These are phyloP conservation scores for Mollisia scopiformis DNA, from an alignment of 2,329 filamentous ascomycete genomes.

Conservation along the genomic window DNA sequence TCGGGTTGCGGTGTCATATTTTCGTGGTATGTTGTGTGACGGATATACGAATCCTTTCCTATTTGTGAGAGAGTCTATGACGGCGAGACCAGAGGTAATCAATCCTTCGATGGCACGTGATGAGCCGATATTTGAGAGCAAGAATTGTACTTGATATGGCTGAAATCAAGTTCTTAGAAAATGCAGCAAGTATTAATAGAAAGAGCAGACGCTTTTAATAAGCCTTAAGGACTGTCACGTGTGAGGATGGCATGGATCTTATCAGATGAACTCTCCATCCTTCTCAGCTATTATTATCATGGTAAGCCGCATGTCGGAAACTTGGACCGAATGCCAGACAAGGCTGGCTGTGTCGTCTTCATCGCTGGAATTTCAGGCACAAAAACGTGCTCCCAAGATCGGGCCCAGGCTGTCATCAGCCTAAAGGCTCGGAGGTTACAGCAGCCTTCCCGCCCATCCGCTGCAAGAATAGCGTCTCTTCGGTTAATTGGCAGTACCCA, in stretches of 20 bases:
- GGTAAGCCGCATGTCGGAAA: background rate
- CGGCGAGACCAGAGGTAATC: background rate
- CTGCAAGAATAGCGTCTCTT: background rate
- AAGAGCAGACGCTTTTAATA: background rate
- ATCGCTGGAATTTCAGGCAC: background rate
- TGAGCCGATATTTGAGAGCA: background rate
- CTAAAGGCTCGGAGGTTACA: background rate
- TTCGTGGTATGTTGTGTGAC: too few species aligned
- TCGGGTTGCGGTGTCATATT: too few species aligned
- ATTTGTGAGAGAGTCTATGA: background rate
- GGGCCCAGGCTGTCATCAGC: background rate
- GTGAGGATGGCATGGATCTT: too few species aligned
- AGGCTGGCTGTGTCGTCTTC: background rate
- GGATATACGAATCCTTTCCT: background rate
- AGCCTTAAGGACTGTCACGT: background rate
- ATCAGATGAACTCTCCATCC: background rate
- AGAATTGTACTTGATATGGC: too few species aligned
- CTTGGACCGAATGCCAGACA: background rate
- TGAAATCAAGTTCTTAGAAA: too few species aligned
- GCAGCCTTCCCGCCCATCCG: background rate
- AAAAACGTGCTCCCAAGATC: background rate
- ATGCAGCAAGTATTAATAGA: too few species aligned
- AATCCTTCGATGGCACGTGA: background rate
- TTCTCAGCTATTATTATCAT: background rate
- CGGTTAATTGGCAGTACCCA: background rate